Conservation (phyloP, 2,329 filamentous ascomycete genomes). For the Lithohypha guttulata region DNA sequence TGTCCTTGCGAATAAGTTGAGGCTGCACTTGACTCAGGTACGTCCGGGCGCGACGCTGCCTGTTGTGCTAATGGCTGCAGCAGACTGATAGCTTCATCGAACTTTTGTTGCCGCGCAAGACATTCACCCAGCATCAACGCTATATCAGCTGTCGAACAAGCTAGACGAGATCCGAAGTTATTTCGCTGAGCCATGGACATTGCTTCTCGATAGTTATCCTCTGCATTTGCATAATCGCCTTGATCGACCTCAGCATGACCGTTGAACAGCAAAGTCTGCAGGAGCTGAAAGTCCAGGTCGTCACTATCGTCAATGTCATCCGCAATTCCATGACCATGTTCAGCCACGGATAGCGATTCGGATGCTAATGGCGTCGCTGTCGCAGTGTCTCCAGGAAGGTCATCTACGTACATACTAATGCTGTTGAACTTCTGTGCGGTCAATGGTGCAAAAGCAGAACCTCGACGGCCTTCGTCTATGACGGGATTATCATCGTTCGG, state of each 20-base stretch:
- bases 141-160: constrained; percentile 17
- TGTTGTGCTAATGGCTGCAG: constrained; percentile 16
- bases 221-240: constrained; percentile 14
- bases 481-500: not conserved
- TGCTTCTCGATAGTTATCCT: constrained; percentile 19
- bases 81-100: constrained; percentile 16
- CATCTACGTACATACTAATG: constrained; percentile 4
- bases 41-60: constrained; percentile 1
- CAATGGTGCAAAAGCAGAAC: constrained; percentile 4
- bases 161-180: constrained; percentile 17
- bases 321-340: not conserved
- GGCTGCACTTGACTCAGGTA: not conserved
- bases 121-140: constrained; percentile 17
- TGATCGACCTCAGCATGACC: constrained; percentile 17
- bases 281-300: constrained; percentile 15
- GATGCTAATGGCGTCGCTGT: constrained; percentile 4
- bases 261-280: constrained; percentile 14
- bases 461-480: not conserved
- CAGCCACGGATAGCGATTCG: constrained; percentile 2
- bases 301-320: constrained; percentile 10
- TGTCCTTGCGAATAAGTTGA: not conserved
- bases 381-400: not conserved
- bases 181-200: constrained; percentile 13
- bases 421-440: constrained; percentile 1
- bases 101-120: constrained; percentile 18